These are phyloP conservation scores for Magnolia sinica DNA, from an alignment of 164 flowering plant genomes.

Conservation along the genomic window DNA sequence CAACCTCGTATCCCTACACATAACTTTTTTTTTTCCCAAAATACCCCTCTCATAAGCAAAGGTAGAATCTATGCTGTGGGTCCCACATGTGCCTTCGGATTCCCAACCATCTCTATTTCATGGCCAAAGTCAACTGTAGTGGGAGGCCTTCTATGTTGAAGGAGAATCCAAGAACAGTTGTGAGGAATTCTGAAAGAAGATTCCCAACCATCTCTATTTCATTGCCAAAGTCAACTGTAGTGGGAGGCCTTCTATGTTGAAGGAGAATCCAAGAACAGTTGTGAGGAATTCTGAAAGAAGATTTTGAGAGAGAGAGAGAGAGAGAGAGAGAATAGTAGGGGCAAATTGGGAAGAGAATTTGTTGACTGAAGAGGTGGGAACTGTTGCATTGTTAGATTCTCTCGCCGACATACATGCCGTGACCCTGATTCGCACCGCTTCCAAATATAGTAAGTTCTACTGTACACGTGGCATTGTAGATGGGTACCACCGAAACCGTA, in stretches of 20 bases:
- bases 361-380: too few relatives aligned
- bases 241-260: not conserved
- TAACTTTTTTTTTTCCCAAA: not conserved
- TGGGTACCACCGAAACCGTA: too few relatives aligned
- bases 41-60: not conserved
- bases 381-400: too few relatives aligned
- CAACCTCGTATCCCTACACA: not conserved
- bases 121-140: constrained; percentile 1
- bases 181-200: not conserved
- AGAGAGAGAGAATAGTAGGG: too few relatives aligned
- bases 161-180: not conserved
- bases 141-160: not conserved
- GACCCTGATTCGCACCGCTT: too few relatives aligned
- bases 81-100: not conserved
- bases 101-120: not conserved
- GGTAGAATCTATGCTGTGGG: constrained; percentile 1
- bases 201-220: not conserved
- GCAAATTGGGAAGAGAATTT: too few relatives aligned
- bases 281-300: not conserved
- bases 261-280: not conserved
- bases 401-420: too few relatives aligned
- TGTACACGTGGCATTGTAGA: too few relatives aligned
- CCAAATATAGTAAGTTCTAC: too few relatives aligned
- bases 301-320: too few relatives aligned
- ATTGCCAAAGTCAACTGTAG: constrained; percentile 1